Conservation (phyloP, 148 eudicot genomes). For the Vaccinium vitisidaea region DNA sequence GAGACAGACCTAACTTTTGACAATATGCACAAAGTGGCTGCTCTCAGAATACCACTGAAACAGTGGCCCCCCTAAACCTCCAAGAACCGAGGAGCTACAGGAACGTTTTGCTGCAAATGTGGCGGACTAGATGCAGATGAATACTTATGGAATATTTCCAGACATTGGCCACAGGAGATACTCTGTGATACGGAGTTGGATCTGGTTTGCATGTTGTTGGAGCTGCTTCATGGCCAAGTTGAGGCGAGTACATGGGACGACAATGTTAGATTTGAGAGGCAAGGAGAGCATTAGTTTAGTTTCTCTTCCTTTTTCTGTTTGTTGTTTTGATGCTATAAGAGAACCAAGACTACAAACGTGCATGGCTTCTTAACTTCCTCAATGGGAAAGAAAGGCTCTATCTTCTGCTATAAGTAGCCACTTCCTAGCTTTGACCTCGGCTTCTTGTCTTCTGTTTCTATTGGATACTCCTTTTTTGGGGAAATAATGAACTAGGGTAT, state of each 20-base stretch:
- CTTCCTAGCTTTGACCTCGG: background rate
- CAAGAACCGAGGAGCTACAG: too few species aligned
- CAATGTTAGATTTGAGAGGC: background rate
- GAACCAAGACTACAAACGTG: background rate
- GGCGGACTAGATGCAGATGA: background rate
- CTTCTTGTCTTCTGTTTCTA: background rate
- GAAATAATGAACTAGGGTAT: background rate
- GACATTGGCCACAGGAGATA: background rate
- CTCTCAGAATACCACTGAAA: too few species aligned
- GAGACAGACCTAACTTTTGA: too few species aligned
- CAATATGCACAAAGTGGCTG: too few species aligned
- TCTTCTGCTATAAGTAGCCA: background rate
- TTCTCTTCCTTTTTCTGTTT: background rate
- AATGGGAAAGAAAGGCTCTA: background rate
- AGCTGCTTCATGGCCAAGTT: background rate
- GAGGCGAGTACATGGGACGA: background rate
- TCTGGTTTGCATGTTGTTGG: background rate
- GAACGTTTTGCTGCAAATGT: too few species aligned
- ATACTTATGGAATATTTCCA: background rate
- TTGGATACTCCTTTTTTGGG: background rate
- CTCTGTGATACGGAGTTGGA: background rate
- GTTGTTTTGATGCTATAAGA: background rate
- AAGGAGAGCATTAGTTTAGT: background rate
- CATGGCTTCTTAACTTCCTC: background rate
- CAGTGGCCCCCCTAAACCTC: too few species aligned